Evolutionary conservation across 2,329 filamentous ascomycete species (phyloP).

Genomic region (Phaeosphaeria sp.): DNA sequence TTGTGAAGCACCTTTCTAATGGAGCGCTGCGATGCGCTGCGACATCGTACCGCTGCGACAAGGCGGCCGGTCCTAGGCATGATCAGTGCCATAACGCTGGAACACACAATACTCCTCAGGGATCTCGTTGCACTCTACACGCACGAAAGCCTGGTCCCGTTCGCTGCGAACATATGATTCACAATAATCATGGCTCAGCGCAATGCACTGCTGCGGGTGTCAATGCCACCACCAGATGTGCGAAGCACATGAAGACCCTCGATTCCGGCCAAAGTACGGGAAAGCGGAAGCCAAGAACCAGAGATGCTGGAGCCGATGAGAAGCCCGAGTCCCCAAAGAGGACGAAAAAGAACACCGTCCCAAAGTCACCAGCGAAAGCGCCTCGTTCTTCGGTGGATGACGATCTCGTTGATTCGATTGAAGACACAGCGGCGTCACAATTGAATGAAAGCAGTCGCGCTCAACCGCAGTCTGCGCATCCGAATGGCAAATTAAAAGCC

Average conservation of each 20-base stretch:
- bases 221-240: not conserved
- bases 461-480: not conserved
- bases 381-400: not conserved
- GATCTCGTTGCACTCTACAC: slow-evolving; percentile 10
- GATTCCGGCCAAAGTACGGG: no score
- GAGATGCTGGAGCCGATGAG: not conserved
- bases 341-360: not conserved
- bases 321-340: not conserved
- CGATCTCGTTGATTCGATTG: not conserved
- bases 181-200: not conserved
- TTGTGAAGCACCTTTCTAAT: not conserved
- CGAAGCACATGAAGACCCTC: not conserved
- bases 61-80: slow-evolving; percentile 1
- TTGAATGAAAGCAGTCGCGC: not conserved
- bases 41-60: slow-evolving; percentile 9
- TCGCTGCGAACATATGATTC: slow-evolving; percentile 4
- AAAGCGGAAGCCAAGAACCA: not conserved
- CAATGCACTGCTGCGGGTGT: not conserved
- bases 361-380: not conserved
- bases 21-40: slow-evolving; percentile 13
- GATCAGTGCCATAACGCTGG: slow-evolving; percentile 11
- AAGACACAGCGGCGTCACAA: not conserved
- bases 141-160: not conserved
- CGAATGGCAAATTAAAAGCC: not conserved
- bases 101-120: slow-evolving; percentile 1